Percentiles rank a stretch among this genome's conserved stretches.
phyloP scores from a whole-genome alignment of 345 rosid species.

The Pistacia integerrima region DNA sequence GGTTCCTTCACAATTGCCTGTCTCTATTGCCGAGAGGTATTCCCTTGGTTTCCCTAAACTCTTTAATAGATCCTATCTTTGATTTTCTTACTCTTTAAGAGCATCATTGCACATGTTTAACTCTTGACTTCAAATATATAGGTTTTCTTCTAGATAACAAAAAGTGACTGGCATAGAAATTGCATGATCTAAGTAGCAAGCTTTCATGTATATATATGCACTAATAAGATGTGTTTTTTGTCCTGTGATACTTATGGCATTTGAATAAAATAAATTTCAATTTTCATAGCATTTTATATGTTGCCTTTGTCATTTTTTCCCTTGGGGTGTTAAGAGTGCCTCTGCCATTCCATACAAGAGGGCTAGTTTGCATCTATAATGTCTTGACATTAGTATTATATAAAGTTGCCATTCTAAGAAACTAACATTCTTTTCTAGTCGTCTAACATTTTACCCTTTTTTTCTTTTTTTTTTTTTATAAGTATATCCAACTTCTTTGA shows the following conservation, averaged over 20 bases:
- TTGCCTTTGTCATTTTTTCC: too few species aligned
- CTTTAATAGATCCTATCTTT: background rate
- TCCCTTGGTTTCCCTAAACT: background rate
- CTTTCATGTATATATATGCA: too few species aligned
- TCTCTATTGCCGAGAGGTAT: constrained; percentile 68
- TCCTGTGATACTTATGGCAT: too few species aligned
- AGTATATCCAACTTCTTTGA: constrained; percentile 60
- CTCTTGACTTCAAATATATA: background rate
- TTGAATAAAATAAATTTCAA: too few species aligned
- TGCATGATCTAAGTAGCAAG: too few species aligned
- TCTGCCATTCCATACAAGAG: too few species aligned
- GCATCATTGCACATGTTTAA: background rate
- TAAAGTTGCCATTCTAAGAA: too few species aligned
- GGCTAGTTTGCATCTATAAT: too few species aligned
- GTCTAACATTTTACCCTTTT: background rate
- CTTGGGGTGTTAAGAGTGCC: too few species aligned
- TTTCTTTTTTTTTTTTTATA: background rate
- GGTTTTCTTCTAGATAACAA: background rate
- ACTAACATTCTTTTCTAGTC: background rate
- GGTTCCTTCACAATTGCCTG: constrained; percentile 43
- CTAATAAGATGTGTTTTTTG: too few species aligned
- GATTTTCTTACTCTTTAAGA: background rate
- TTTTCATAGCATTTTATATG: too few species aligned
- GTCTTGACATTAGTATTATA: background rate
- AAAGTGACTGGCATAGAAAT: background rate